phyloP scores from a whole-genome alignment of 306 rosid genomes.

The Pterocarpus macrocarpus region DNA sequence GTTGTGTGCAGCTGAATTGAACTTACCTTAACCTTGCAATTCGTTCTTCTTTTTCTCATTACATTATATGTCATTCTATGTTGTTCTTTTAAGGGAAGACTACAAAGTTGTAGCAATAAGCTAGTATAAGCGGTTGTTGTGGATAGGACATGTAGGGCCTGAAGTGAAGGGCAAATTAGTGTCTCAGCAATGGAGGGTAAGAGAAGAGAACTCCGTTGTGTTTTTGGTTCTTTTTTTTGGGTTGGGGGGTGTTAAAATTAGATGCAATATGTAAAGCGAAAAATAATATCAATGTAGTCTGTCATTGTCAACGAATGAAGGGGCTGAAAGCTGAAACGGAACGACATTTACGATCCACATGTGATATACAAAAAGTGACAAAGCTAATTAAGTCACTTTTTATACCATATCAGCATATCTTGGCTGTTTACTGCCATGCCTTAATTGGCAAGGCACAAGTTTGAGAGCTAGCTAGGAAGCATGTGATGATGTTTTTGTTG shows the following conservation, averaged over 20 bases:
- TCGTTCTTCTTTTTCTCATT: conserved; percentile 1
- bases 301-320: neutral
- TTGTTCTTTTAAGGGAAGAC: neutral
- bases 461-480: neutral
- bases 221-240: neutral
- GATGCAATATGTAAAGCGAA: no score
- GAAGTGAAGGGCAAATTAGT: conserved; percentile 18
- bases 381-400: neutral
- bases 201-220: neutral
- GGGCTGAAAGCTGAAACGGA: neutral
- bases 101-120: neutral
- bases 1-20: neutral
- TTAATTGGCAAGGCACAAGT: neutral
- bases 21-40: conserved; percentile 31
- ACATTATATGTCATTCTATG: neutral
- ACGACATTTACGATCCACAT: neutral
- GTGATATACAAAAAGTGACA: conserved; percentile 11
- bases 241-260: no score
- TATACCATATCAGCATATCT: neutral
- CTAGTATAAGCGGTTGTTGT: neutral
- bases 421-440: neutral
- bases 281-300: no score
- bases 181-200: neutral
- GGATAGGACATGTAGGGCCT: conserved; percentile 38
- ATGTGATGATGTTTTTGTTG: neutral